Base-by-base conservation (phyloP, 2,329 filamentous ascomycete species). In the Nemania abortiva region DNA sequence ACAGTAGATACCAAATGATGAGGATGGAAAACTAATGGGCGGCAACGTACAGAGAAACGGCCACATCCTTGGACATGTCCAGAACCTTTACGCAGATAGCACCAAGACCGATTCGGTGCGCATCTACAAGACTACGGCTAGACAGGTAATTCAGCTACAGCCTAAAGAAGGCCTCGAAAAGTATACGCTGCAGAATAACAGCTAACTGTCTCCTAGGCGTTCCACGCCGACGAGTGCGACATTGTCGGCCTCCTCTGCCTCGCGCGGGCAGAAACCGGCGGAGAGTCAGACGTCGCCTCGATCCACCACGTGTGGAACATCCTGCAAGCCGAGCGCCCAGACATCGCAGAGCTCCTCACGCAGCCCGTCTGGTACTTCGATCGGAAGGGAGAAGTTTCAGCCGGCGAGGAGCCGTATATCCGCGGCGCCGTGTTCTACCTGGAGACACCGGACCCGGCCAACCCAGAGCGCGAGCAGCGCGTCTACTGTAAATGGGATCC, bases 311-410 rank as follows among this genome's bases (percentile, higher is more conserved):
- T 97, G 47, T 97, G 92, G 89, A 97, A 97, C 81, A 87, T 87
- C 45, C 85, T 97, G 42, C 92, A 94, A 78, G 81, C 80, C 47
- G 89, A 95, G 77, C 86, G 92, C 27, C 93, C 93, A 0, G 93
- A 95, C 75, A 91, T 97, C 1, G 91, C 93, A 0, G 89, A 92
- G 79, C 86, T 90, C 6, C 84, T 97, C 62, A 91, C 92, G 0
- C 82, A 90, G 78, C 93, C 94, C 0, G 89, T 94, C 72, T 97
- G 94, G 94, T 96, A 97, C 83, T 95, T 97, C 79, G 94, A 97
- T 81, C 91, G 94, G 63, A 97, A 97, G 83, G 94, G 94, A 11
- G 94, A 97, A 83, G 89, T 88, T 0, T 92, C 89, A 24, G 82
- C 85, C 15, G 93, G 92, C 13, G 86, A 97, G 80, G 88, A 95